A percentile compares a stretch with the other conserved stretches of the same genome.
These are phyloP conservation scores for Kluyveromyces sp. DNA, from an alignment of 1,139 yeast genomes.

Conservation along the genomic window DNA sequence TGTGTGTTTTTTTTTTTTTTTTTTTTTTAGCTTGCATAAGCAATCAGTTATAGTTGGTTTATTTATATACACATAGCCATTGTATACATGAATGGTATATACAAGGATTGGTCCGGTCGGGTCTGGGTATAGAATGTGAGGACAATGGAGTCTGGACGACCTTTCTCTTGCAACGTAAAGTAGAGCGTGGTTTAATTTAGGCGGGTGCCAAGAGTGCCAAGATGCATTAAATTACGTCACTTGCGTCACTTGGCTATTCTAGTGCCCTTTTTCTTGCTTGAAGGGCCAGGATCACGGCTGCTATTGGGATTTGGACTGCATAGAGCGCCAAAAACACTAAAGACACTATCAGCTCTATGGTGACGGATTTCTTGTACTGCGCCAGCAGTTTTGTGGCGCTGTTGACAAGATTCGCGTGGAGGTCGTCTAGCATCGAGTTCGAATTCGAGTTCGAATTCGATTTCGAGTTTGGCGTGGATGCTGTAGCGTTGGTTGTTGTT, in stretches of 20 bases:
- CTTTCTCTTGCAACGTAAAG: too few relatives aligned
- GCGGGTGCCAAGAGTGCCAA: too few relatives aligned
- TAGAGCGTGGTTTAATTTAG: too few relatives aligned
- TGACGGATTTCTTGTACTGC: conserved; percentile 33
- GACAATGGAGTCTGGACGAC: too few relatives aligned
- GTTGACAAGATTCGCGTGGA: not conserved
- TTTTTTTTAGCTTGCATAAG: too few relatives aligned
- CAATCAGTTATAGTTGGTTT: too few relatives aligned
- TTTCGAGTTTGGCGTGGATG: not conserved
- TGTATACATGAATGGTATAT: too few relatives aligned
- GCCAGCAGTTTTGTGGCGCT: conserved; percentile 18
- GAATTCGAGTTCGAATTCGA: not conserved
- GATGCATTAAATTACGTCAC: too few relatives aligned
- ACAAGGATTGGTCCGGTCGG: too few relatives aligned
- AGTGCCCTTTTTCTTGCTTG: not conserved
- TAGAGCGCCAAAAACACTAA: conserved; percentile 40
- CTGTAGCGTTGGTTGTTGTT: not conserved
- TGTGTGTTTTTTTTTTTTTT: too few relatives aligned
- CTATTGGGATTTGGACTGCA: conserved; percentile 40
- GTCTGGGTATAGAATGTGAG: too few relatives aligned
- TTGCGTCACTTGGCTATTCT: not conserved
- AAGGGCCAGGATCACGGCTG: conserved; percentile 6
- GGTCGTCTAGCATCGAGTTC: not conserved
- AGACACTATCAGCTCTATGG: conserved; percentile 42
- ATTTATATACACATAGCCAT: too few relatives aligned